Percentiles rank a stretch among this genome's conserved stretches.
phyloP scores from a whole-genome alignment of 495 filamentous ascomycete genomes.

The Penicillium canescens region DNA sequence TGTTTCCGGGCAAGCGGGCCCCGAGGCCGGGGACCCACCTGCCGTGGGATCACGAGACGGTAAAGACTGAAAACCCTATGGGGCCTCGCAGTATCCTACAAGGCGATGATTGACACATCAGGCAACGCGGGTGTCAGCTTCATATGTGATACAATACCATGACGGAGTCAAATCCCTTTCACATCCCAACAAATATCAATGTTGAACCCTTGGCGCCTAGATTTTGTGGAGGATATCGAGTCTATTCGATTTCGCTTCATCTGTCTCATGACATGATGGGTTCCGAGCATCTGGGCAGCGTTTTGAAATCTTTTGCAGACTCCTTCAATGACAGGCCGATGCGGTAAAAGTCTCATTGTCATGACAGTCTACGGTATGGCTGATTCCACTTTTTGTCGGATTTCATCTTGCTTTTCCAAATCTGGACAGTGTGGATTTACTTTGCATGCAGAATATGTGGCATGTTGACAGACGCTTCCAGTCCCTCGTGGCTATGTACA shows the following conservation, averaged over 20 bases:
- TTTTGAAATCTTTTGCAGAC: too few species aligned
- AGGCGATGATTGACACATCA: not conserved
- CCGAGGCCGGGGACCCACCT: constrained; percentile 25
- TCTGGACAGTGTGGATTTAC: not conserved
- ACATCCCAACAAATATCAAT: not conserved
- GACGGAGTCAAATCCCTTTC: not conserved
- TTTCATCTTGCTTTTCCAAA: not conserved
- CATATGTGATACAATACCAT: not conserved
- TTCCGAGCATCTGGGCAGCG: too few species aligned
- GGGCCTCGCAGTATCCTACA: not conserved
- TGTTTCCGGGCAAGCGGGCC: constrained; percentile 21
- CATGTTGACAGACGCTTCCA: not conserved
- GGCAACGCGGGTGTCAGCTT: not conserved
- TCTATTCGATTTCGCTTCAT: not conserved
- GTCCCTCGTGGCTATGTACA: not conserved
- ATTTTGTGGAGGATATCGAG: not conserved
- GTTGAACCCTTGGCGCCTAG: not conserved
- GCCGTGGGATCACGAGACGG: constrained; percentile 22
- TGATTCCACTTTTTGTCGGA: not conserved
- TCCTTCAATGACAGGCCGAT: too few species aligned
- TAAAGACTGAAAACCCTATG: constrained; percentile 17
- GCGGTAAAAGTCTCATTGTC: too few species aligned
- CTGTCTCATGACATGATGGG: not conserved
- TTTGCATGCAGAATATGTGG: not conserved
- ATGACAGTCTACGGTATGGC: too few species aligned